A percentile compares a stretch with the other conserved stretches of the same genome.
These are phyloP conservation scores for Neurospora sp. DNA, from an alignment of 495 filamentous ascomycete genomes.

Conservation along the genomic window DNA sequence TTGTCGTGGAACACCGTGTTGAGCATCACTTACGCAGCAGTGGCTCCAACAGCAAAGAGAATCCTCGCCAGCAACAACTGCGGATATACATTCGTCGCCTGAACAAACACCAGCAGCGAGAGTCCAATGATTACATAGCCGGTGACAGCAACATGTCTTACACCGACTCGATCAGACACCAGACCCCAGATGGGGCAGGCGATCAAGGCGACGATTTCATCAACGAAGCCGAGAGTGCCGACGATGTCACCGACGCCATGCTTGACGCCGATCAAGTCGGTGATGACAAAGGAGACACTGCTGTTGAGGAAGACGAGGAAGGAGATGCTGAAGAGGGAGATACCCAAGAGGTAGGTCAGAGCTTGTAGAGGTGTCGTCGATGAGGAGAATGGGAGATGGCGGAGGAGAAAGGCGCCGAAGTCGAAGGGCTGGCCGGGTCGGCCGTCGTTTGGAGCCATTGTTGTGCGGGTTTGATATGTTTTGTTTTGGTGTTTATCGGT, in stretches of 20 bases:
- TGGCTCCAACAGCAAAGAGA: slow-evolving; percentile 81
- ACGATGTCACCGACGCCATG: slow-evolving; percentile 77
- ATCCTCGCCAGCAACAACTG: slow-evolving; percentile 77
- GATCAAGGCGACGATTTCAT: slow-evolving; percentile 83
- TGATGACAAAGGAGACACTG: slow-evolving; percentile 87
- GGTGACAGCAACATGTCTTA: slow-evolving; percentile 64
- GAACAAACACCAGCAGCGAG: slow-evolving; percentile 69
- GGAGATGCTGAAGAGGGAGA: slow-evolving; percentile 90
- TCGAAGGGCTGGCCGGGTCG: neutral
- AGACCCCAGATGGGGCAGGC: slow-evolving; percentile 91
- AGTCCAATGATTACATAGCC: slow-evolving; percentile 75
- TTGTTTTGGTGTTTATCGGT: neutral
- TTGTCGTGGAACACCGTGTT: neutral
- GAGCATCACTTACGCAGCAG: slow-evolving; percentile 53
- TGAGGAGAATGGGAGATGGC: slow-evolving; percentile 43
- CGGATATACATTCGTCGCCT: slow-evolving; percentile 79
- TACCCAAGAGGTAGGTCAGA: slow-evolving; percentile 73
- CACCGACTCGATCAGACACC: slow-evolving; percentile 79
- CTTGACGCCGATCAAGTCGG: slow-evolving; percentile 70
- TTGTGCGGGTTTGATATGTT: neutral
- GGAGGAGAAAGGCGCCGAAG: slow-evolving; percentile 18
- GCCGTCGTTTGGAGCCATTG: neutral
- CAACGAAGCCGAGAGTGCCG: slow-evolving; percentile 88
- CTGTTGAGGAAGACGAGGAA: slow-evolving; percentile 97
- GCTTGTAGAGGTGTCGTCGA: slow-evolving; percentile 62